Conservation (phyloP, 202 grass and related monocot species). For the Brachypodium distachyon region DNA sequence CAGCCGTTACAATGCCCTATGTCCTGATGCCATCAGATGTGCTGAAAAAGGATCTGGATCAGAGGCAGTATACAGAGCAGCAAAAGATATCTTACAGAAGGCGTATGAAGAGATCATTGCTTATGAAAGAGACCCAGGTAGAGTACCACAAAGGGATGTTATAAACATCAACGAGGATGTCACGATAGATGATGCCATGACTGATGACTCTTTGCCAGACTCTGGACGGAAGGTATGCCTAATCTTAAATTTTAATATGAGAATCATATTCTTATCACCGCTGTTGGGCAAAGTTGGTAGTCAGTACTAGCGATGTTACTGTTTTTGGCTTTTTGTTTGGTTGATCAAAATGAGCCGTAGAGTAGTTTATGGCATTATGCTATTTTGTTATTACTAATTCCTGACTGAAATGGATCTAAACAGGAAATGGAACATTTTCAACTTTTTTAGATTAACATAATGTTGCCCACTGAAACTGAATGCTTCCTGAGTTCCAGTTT, state of each 20-base stretch:
- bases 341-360: background rate
- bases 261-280: background rate
- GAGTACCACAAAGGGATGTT: constrained; percentile 53
- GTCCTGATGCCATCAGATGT: constrained; percentile 60
- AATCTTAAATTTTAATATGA: background rate
- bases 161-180: constrained; percentile 98
- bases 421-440: background rate
- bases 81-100: constrained; percentile 79
- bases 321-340: constrained; percentile 4
- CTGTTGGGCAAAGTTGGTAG: background rate
- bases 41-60: constrained; percentile 61
- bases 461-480: background rate
- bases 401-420: background rate
- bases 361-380: background rate
- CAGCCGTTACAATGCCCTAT: constrained; percentile 58
- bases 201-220: constrained; percentile 64
- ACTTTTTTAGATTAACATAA: background rate
- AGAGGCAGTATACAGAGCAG: constrained; percentile 51
- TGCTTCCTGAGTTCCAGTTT: background rate
- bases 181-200: constrained; percentile 57
- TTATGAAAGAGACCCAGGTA: constrained; percentile 59
- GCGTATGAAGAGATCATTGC: constrained; percentile 69
- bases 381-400: background rate
- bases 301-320: background rate
- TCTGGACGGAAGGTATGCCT: constrained; percentile 63